Percentiles rank a stretch among this genome's conserved stretches.
These are phyloP conservation scores for Trichoderma pleuroti DNA, from an alignment of 2,329 filamentous ascomycete genomes.

Conservation along the genomic window DNA sequence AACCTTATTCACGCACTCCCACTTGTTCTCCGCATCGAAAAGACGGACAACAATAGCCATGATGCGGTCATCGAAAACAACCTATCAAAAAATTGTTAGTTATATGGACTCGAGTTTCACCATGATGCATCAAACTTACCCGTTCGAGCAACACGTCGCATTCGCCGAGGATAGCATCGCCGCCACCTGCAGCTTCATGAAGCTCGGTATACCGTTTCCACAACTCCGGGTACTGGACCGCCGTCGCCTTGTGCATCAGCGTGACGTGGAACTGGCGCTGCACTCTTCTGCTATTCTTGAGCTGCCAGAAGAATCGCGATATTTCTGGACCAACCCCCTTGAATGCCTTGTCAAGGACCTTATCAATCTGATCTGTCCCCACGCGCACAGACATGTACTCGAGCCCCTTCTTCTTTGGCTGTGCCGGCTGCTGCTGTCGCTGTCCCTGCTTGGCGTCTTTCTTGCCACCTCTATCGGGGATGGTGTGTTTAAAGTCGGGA, in stretches of 20 bases:
- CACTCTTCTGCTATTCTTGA: slow-evolving; percentile 70
- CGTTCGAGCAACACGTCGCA: slow-evolving; percentile 63
- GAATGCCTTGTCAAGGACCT: slow-evolving; percentile 69
- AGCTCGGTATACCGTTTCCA: slow-evolving; percentile 72
- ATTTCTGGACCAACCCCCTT: slow-evolving; percentile 44
- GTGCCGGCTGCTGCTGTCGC: slow-evolving; percentile 26
- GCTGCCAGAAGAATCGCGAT: slow-evolving; percentile 64
- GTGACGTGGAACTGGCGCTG: slow-evolving; percentile 92
- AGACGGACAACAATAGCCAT: slow-evolving; percentile 90
- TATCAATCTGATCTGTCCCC: slow-evolving; percentile 39
- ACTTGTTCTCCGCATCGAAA: slow-evolving; percentile 51
- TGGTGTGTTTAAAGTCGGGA: slow-evolving; percentile 71
- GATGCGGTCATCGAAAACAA: slow-evolving; percentile 81
- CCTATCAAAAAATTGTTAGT: slow-evolving; percentile 34
- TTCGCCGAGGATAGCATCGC: slow-evolving; percentile 49
- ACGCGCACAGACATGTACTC: slow-evolving; percentile 57
- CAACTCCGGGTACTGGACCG: slow-evolving; percentile 59
- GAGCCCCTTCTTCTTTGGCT: slow-evolving; percentile 45
- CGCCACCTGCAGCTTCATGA: slow-evolving; percentile 41
- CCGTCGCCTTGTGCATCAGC: slow-evolving; percentile 73
- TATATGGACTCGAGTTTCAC: slow-evolving; percentile 12
- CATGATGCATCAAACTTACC: slow-evolving; percentile 40
- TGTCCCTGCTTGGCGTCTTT: slow-evolving; percentile 24
- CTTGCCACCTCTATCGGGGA: slow-evolving; percentile 55
- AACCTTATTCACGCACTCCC: slow-evolving; percentile 71